These are phyloP conservation scores for Petunia hybrid DNA, from an alignment of 305 asterid genomes.

Conservation along the genomic window DNA sequence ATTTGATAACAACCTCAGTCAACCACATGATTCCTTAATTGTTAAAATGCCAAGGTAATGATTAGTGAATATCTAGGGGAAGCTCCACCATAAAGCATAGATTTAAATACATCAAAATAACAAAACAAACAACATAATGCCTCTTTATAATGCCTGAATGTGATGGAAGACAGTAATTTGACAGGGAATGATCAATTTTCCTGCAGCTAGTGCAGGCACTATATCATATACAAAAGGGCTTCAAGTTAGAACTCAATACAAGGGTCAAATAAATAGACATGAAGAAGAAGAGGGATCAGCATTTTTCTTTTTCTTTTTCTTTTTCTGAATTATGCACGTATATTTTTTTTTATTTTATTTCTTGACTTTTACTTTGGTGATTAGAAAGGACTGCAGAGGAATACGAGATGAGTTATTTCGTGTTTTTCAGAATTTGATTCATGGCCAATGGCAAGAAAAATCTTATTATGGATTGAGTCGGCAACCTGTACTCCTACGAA, in stretches of 20 bases:
- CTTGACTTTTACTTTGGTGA: background rate
- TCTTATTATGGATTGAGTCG: conserved; percentile 16
- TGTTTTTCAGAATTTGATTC: conserved; percentile 18
- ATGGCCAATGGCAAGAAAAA: conserved; percentile 5
- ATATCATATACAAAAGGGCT: background rate
- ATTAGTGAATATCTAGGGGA: too few relatives aligned
- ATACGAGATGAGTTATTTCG: background rate
- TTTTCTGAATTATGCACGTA: conserved; percentile 5
- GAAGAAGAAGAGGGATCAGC: conserved; percentile 21
- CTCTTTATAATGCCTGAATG: background rate
- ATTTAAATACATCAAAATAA: background rate
- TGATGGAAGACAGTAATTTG: conserved; percentile 5
- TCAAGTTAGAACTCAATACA: conserved; percentile 7
- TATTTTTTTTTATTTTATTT: background rate
- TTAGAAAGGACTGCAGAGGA: background rate
- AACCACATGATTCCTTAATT: background rate
- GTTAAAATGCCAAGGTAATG: too few relatives aligned
- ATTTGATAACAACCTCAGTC: conserved; percentile 12
- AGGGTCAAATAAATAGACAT: conserved; percentile 12
- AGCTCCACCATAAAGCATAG: too few relatives aligned
- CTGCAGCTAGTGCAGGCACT: conserved; percentile 15
- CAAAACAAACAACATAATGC: background rate
- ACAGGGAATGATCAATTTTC: conserved; percentile 17
- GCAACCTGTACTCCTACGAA: conserved; percentile 15
- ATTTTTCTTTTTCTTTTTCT: background rate